These are phyloP conservation scores for Tremella mesenterica DNA, from an alignment of 768 basidiomycete species.

Conservation along the genomic window DNA sequence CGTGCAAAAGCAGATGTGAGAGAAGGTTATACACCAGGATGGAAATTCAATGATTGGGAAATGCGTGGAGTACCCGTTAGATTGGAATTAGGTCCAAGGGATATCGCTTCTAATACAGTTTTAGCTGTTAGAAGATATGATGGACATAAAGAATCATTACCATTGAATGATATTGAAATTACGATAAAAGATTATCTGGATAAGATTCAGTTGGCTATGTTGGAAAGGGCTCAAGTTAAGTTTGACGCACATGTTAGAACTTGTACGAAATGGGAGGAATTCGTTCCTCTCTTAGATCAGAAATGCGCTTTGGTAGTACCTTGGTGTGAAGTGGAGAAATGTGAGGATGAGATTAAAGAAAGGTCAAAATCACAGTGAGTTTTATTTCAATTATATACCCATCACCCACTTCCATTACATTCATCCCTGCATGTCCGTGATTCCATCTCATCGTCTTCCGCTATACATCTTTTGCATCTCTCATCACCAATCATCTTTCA, in stretches of 20 bases:
- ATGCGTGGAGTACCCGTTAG: conserved; percentile 97
- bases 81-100: conserved; percentile 91
- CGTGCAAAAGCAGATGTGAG: conserved; percentile 82
- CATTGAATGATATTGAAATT: conserved; percentile 50
- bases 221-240: conserved; percentile 60
- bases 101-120: conserved; percentile 60
- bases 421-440: too few species aligned
- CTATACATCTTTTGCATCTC: not conserved
- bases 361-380: conserved; percentile 72
- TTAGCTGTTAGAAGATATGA: conserved; percentile 81
- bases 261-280: conserved; percentile 79
- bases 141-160: conserved; percentile 55
- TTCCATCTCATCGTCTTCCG: conserved; percentile 22
- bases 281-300: conserved; percentile 80
- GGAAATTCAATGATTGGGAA: conserved; percentile 99
- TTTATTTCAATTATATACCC: too few species aligned
- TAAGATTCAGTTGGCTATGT: conserved; percentile 84
- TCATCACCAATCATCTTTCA: not conserved
- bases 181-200: conserved; percentile 62
- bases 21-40: conserved; percentile 95
- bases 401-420: too few species aligned
- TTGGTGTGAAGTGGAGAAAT: conserved; percentile 88
- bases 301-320: conserved; percentile 83
- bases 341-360: conserved; percentile 98
- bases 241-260: conserved; percentile 64